Conservation (phyloP, 2,329 filamentous ascomycete species). For the Elsinoe fawcettii region DNA sequence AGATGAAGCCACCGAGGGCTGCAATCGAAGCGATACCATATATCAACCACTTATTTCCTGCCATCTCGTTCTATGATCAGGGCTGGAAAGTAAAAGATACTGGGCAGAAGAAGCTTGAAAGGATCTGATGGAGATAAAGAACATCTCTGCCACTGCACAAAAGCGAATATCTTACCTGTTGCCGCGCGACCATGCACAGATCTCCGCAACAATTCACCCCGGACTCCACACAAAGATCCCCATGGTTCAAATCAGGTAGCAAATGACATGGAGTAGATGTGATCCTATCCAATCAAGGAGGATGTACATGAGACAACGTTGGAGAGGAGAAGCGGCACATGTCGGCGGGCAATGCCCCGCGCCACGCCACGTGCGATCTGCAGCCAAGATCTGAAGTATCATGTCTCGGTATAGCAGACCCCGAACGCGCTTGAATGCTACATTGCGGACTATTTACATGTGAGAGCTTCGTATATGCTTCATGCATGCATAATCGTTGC, state of each 20-base stretch:
- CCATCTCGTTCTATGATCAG: not conserved
- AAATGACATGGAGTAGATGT: not conserved
- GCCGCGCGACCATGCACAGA: not conserved
- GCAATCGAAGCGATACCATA: conserved; percentile 5
- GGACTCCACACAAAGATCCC: not conserved
- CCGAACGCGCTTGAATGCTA: conserved; percentile 5
- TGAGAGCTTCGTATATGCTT: no score
- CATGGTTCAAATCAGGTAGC: not conserved
- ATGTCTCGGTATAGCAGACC: not conserved
- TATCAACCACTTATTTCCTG: conserved; percentile 8
- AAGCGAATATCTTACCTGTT: not conserved
- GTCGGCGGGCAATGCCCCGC: conserved; percentile 4
- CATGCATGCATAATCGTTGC: no score
- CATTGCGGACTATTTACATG: not conserved
- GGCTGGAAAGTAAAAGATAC: not conserved
- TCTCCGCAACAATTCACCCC: not conserved
- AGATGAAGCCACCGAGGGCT: conserved; percentile 6
- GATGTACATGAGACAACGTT: not conserved
- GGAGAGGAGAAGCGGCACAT: not conserved
- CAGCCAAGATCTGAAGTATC: not conserved
- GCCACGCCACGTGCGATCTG: not conserved
- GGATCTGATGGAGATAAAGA: not conserved
- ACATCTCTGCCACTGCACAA: not conserved
- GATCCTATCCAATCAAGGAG: not conserved
- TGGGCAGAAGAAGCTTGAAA: not conserved